These are phyloP conservation scores for Lentithecium fluviatile DNA, from an alignment of 495 filamentous ascomycete genomes.

Conservation along the genomic window DNA sequence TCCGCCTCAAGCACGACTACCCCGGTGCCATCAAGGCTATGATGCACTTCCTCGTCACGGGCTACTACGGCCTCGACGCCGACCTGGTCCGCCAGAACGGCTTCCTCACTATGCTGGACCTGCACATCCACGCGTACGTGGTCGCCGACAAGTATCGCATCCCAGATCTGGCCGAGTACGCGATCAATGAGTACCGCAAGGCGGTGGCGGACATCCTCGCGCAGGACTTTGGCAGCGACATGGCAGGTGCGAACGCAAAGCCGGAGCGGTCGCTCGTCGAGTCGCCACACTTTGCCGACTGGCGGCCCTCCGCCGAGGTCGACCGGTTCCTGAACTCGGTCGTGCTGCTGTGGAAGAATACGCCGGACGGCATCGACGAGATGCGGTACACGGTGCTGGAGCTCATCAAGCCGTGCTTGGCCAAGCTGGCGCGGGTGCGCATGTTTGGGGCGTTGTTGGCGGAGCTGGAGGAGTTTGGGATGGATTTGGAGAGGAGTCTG, in stretches of 20 bases:
- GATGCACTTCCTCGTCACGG: background rate
- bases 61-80: background rate
- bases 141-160: background rate
- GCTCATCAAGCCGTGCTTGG: background rate
- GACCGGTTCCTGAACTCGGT: background rate
- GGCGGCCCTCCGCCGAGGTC: background rate
- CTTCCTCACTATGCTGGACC: background rate
- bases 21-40: too few species aligned
- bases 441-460: background rate
- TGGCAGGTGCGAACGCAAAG: too few species aligned
- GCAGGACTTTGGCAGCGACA: too few species aligned
- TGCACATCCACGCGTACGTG: background rate
- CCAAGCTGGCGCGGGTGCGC: background rate
- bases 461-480: background rate
- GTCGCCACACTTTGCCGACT: background rate
- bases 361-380: background rate
- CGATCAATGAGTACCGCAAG: background rate
- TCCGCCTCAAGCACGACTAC: too few species aligned
- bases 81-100: background rate
- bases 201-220: background rate
- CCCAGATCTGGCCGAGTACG: background rate
- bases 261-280: background rate
- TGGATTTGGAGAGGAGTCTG: background rate
- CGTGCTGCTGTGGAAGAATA: background rate
- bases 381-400: background rate